A percentile compares a stretch with the other conserved stretches of the same genome.
These are phyloP conservation scores for Candolleomyces aberdarensis DNA, from an alignment of 768 basidiomycete genomes.

Conservation along the genomic window DNA sequence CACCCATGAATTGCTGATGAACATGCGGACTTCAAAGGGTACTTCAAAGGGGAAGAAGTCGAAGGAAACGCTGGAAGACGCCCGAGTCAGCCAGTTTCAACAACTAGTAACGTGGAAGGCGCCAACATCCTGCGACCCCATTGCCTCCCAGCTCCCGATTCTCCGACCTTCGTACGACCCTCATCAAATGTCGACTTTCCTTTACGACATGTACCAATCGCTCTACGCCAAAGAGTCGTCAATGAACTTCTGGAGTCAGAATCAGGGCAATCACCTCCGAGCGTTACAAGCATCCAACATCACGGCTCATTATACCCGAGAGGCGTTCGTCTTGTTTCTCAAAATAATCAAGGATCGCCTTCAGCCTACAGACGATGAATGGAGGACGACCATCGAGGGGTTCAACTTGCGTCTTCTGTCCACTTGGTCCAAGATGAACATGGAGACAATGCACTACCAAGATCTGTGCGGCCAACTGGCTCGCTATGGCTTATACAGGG, in stretches of 20 bases:
- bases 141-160: constrained; percentile 4
- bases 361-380: constrained; percentile 30
- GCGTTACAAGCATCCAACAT: constrained; percentile 2
- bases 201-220: constrained; percentile 37
- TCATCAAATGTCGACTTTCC: constrained; percentile 28
- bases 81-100: constrained; percentile 26
- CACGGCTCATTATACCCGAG: constrained; percentile 41
- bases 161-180: constrained; percentile 17
- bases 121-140: constrained; percentile 22
- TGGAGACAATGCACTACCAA: constrained; percentile 32
- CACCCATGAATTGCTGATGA: constrained; percentile 28
- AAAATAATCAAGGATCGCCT: constrained; percentile 27
- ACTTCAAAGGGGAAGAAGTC: background rate
- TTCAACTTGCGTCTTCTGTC: constrained; percentile 23
- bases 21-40: background rate
- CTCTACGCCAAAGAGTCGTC: constrained; percentile 32
- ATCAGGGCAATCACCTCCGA: background rate
- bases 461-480: constrained; percentile 46
- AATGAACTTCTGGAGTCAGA: constrained; percentile 12
- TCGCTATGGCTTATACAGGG: constrained; percentile 30
- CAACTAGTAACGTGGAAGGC: constrained; percentile 36
- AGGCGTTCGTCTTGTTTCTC: constrained; percentile 46
- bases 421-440: constrained; percentile 11
- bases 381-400: constrained; percentile 38
- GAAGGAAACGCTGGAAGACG: background rate